Evolutionary conservation across 768 basidiomycete genomes (phyloP).

Genomic region (Candolleomyces eurysporus): DNA sequence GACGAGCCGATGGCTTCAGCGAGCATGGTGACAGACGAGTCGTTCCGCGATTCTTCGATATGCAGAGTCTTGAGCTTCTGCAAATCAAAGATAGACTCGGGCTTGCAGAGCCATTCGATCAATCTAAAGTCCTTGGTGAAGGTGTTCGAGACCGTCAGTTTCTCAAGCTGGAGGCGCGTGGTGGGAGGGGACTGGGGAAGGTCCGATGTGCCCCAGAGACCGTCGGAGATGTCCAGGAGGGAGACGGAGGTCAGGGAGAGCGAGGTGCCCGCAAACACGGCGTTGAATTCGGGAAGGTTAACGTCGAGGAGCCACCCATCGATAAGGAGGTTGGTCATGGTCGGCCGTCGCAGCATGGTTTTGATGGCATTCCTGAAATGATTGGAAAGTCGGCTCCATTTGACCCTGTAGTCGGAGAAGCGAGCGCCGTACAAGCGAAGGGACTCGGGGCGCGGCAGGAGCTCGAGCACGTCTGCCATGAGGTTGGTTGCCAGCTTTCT

Average conservation of each 20-base stretch:
- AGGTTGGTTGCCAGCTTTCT: slow-evolving; percentile 4
- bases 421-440: slow-evolving; percentile 8
- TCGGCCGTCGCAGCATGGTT: slow-evolving; percentile 5
- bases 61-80: slow-evolving; percentile 5
- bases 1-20: background rate
- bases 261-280: background rate
- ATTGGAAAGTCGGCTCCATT: slow-evolving; percentile 5
- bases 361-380: slow-evolving; percentile 6
- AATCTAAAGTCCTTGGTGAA: slow-evolving; percentile 9
- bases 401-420: slow-evolving; percentile 6
- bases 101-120: slow-evolving; percentile 11
- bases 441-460: slow-evolving; percentile 10
- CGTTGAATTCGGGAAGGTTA: slow-evolving; percentile 6
- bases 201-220: slow-evolving; percentile 5
- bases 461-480: slow-evolving; percentile 11
- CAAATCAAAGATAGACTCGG: slow-evolving; percentile 9
- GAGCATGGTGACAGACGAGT: slow-evolving; percentile 3
- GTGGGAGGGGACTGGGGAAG: background rate
- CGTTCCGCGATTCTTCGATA: slow-evolving; percentile 10
- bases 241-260: slow-evolving; percentile 2
- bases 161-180: slow-evolving; percentile 1
- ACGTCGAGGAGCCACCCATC: slow-evolving; percentile 11
- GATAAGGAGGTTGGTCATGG: slow-evolving; percentile 5
- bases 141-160: slow-evolving; percentile 11
- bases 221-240: slow-evolving; percentile 9